Evolutionary conservation across 1,284 basidiomycete genomes (phyloP), one percentile per base, ranked within the genome.

Genomic region (Somion occarium): DNA sequence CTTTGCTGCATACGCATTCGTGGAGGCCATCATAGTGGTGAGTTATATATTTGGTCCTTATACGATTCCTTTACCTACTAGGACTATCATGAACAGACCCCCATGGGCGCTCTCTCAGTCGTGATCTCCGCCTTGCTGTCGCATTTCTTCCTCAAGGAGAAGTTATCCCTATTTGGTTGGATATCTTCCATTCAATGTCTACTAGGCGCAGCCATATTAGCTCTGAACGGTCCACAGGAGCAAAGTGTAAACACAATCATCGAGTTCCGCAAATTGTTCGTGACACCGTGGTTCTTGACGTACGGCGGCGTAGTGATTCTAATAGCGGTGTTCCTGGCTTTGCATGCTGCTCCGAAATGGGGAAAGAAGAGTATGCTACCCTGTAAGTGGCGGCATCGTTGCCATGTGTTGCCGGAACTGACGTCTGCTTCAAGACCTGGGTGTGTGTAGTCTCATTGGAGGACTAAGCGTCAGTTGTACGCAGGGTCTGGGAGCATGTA

Each of bases 111-210:
- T 0, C 71, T 88, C 19, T 83, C 81, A 0, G 84, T 88, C 43
- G 83, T 88, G 49, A 76, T 86, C 27, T 83, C 79, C 39, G 82
- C 83, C n/a, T 77, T 85, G 22, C 71, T 86, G n/a, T 83, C 82
- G n/a, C 80, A 82, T 55, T 78, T 85, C 62, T 72, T 86, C 64
- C 70, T 85, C 50, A 78, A 82, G 54, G 85, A 88, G 62, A 77
- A 70, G 48, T 69, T 88, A 15, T 76, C 76, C 2, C 73, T 79
- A 49, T 80, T 79, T 51, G 80, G 80, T 39, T 79, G 76, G 76
- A 73, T 75, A 50, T 83, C 83, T 1, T 86, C 82, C 58, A 70
- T 74, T 12, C 73, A 86, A 41, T 85, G 83, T 61, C 66, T 73
- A 15, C 59, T 72, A 27, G 64, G 71, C 48, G 61, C 60, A 37